Evolutionary conservation across 176 grass and related monocot genomes (phyloP).

Genomic region (Musa acuminata): DNA sequence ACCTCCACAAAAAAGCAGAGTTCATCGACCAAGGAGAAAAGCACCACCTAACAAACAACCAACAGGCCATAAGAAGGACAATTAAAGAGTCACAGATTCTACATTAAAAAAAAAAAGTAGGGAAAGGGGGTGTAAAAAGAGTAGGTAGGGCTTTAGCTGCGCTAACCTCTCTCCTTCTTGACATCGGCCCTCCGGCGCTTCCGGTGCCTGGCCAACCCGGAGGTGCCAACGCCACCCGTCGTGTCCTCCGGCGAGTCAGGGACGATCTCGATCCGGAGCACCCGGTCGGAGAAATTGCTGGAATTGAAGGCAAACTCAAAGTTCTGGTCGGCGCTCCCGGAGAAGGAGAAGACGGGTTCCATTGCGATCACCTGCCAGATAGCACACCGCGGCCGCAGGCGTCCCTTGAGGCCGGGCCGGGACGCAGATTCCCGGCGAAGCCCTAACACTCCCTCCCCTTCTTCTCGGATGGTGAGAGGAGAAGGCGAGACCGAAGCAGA

Average conservation of each 20-base stretch:
- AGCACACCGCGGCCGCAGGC: background rate
- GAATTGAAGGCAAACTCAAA: background rate
- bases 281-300: slow-evolving; percentile 1
- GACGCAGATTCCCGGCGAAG: too few species aligned
- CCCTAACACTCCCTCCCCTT: too few species aligned
- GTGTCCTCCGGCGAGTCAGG: background rate
- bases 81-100: too few species aligned
- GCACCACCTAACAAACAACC: too few species aligned
- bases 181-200: background rate
- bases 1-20: too few species aligned
- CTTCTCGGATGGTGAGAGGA: too few species aligned
- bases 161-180: background rate
- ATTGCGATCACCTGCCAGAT: background rate
- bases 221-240: background rate
- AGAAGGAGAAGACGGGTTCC: background rate
- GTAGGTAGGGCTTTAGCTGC: background rate
- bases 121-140: too few species aligned
- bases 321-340: background rate
- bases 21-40: too few species aligned
- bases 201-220: background rate
- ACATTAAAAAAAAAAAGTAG: too few species aligned
- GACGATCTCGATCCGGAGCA: background rate
- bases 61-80: too few species aligned
- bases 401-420: background rate
- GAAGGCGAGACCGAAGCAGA: too few species aligned